Evolutionary conservation across 352 stramenopile genomes (phyloP).

Genomic region (Phytophthora pseudosyringae): DNA sequence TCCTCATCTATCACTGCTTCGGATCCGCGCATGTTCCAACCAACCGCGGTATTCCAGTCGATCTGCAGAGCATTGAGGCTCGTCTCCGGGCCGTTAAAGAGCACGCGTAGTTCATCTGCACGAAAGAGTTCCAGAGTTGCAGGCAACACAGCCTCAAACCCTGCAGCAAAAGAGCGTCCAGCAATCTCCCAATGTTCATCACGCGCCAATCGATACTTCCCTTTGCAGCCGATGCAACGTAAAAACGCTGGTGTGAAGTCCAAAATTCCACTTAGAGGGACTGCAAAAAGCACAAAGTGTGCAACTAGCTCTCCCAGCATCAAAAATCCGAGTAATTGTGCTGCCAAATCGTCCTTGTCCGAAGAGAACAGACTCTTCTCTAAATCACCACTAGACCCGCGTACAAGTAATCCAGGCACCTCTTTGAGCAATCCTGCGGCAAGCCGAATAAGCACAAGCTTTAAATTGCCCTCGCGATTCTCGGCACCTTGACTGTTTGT

Average conservation of each 20-base stretch:
- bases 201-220: slow-evolving; percentile 23
- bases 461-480: slow-evolving; percentile 36
- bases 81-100: slow-evolving; percentile 49
- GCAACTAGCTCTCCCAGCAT: slow-evolving; percentile 70
- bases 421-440: slow-evolving; percentile 37
- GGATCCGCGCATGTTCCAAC: slow-evolving; percentile 38
- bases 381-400: slow-evolving; percentile 1
- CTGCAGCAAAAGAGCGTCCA: slow-evolving; percentile 49
- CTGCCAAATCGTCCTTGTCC: slow-evolving; percentile 27
- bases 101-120: slow-evolving; percentile 56
- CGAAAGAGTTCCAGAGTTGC: slow-evolving; percentile 56
- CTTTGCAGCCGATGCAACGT: slow-evolving; percentile 39
- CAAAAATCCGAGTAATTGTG: slow-evolving; percentile 54
- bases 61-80: slow-evolving; percentile 45
- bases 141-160: slow-evolving; percentile 65
- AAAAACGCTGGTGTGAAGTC: slow-evolving; percentile 68
- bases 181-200: slow-evolving; percentile 34
- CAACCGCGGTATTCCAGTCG: slow-evolving; percentile 45
- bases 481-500: slow-evolving; percentile 12
- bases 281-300: slow-evolving; percentile 57
- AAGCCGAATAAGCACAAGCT: slow-evolving; percentile 49
- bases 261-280: slow-evolving; percentile 56
- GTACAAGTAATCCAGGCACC: slow-evolving; percentile 43
- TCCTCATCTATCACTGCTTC: slow-evolving; percentile 22
- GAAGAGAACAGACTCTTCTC: background rate